Conservation (phyloP, 163 green algal genomes). For the Volvox carteri region DNA sequence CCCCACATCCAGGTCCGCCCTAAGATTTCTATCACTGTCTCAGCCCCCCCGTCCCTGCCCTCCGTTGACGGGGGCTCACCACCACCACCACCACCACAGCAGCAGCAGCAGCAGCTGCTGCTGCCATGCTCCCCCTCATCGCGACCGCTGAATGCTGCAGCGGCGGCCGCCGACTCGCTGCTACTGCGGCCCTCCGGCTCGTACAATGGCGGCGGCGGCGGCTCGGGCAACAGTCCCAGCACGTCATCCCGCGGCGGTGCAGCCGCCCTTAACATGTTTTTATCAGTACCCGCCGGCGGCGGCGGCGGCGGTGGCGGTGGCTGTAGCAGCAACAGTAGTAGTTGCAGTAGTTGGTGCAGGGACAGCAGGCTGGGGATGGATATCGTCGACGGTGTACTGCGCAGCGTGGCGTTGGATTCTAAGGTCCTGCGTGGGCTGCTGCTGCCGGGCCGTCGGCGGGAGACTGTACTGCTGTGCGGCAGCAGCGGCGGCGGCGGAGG, state of each 20-base stretch:
- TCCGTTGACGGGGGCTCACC: background rate
- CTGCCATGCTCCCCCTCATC: background rate
- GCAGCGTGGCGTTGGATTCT: conserved; percentile 20
- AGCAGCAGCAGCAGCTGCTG: no score
- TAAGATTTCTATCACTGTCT: background rate
- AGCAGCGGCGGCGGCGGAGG: background rate
- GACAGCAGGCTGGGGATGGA: conserved; percentile 36
- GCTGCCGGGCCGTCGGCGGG: conserved; percentile 15
- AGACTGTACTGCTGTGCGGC: conserved; percentile 37
- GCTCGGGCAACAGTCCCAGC: background rate
- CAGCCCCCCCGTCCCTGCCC: conserved; percentile 3
- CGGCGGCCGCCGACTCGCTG: background rate
- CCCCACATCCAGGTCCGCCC: background rate
- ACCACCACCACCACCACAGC: no score
- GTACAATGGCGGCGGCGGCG: background rate
- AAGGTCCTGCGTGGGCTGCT: conserved; percentile 45
- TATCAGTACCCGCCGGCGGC: background rate
- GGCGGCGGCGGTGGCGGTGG: background rate
- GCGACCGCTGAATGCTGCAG: background rate
- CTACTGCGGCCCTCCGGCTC: background rate
- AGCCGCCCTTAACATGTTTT: background rate
- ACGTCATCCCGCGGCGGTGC: background rate
- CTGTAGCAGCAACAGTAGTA: background rate
- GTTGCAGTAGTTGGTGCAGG: background rate
- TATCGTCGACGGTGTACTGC: conserved; percentile 33